phyloP scores from a whole-genome alignment of 805 yeast species.

The Pichia eremophila region DNA sequence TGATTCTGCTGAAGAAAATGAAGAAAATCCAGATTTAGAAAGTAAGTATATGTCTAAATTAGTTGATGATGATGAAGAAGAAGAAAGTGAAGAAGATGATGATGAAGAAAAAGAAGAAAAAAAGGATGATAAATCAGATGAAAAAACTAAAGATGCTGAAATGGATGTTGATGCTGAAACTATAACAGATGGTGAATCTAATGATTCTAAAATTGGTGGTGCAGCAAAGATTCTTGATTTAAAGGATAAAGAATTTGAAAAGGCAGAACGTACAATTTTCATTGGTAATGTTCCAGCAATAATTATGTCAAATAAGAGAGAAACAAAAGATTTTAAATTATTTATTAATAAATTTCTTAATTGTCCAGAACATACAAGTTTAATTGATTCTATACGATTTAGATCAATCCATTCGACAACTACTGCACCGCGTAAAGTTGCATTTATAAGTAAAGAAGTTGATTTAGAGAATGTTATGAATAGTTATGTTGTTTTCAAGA shows the following conservation, averaged over 20 bases:
- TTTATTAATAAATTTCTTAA: constrained; percentile 35
- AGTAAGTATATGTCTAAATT: constrained; percentile 15
- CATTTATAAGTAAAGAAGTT: constrained; percentile 70
- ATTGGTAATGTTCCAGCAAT: constrained; percentile 72
- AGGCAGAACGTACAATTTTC: constrained; percentile 78
- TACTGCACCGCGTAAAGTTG: constrained; percentile 84
- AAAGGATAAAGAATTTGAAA: constrained; percentile 63
- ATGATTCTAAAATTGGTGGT: constrained; percentile 15
- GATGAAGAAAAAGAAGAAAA: constrained; percentile 6
- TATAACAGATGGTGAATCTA: constrained; percentile 8
- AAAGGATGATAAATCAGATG: constrained; percentile 12
- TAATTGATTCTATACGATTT: constrained; percentile 70
- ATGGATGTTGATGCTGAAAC: too few species aligned
- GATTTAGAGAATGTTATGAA: constrained; percentile 78
- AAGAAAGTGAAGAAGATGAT: constrained; percentile 9
- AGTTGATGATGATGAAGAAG: constrained; percentile 18
- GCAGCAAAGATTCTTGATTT: constrained; percentile 46
- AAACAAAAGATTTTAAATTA: constrained; percentile 55
- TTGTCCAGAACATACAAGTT: constrained; percentile 5
- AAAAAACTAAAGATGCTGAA: constrained; percentile 1
- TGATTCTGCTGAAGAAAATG: constrained; percentile 22
- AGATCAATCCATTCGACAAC: constrained; percentile 87
- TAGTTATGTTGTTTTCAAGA: constrained; percentile 75
- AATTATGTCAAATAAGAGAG: constrained; percentile 54
- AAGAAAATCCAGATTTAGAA: constrained; percentile 10